Base-by-base conservation (phyloP, 768 basidiomycete species). In the Macrolepiota albuminosa region DNA sequence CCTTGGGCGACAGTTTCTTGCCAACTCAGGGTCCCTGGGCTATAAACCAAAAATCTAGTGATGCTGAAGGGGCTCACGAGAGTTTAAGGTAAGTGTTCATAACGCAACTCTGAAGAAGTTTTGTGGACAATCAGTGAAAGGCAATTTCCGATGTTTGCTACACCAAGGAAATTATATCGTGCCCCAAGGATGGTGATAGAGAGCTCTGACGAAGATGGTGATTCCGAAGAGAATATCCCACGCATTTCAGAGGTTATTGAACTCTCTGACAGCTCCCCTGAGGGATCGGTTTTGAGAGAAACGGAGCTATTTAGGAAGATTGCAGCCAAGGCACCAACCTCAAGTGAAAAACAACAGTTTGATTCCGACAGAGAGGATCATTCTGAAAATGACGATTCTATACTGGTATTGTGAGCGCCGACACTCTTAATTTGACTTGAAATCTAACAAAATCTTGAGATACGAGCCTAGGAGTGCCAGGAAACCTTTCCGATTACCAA, bases 381-480 rank as follows among this genome's bases (percentile, higher is more conserved):
- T 40, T 54, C 51, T 34, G 62, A 65, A n/a, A 69, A 77, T 47
- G 68, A 75, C 48, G 73, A 71, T 6, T 71, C 74, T 4, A 75
- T 82, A 52, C 67, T 78, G 26, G 67, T 67, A n/a, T 58, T 75
- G 79, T 77, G 59, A 64, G 80, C 18, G 4, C 14, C 66, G 7
- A 54, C 16, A 43, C 8, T 21, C 26, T 6, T 43, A 8, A 16
- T 49, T 39, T 39, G 42, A 31, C 10, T 43, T 14, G 26, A 9
- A 49, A 10, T 49, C 42, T 57, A 36, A 61, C 29, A 16, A 24
- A 6, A 29, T 34, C 37, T n/a, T 21, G 42, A 76, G 77, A 36
- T 72, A 86, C 62, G 84, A 85, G 59, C 81, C 83, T 8, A 79
- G 69, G 54, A 73, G 73, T 52, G 75, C 80, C 14, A 75, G 75